A percentile compares a stretch with the other conserved stretches of the same genome.
phyloP scores from a whole-genome alignment of 2,329 filamentous ascomycete genomes.

The Lachnellula arida region DNA sequence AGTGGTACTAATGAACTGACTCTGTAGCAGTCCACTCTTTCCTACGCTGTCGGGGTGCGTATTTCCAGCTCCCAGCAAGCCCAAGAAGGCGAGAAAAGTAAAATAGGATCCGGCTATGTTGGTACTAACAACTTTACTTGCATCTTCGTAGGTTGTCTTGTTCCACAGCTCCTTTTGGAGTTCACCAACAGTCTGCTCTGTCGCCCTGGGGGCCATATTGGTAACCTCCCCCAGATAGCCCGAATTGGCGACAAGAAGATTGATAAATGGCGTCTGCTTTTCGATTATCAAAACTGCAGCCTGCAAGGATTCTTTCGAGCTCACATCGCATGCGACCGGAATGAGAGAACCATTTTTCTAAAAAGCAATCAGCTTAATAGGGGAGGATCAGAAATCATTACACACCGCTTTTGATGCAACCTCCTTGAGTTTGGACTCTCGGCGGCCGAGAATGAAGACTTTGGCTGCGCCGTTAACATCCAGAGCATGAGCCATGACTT shows the following conservation, averaged over 20 bases:
- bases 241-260: slow-evolving; percentile 55
- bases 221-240: slow-evolving; percentile 35
- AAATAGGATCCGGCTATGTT: not conserved
- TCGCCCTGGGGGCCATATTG: slow-evolving; percentile 36
- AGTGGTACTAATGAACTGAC: slow-evolving; percentile 4
- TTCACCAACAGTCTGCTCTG: not conserved
- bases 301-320: slow-evolving; percentile 55
- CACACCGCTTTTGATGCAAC: slow-evolving; percentile 32
- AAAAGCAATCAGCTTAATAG: too few relatives aligned
- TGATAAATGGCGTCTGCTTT: slow-evolving; percentile 47
- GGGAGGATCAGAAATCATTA: too few relatives aligned
- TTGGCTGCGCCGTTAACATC: slow-evolving; percentile 47
- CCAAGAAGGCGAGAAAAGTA: slow-evolving; percentile 1
- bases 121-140: not conserved
- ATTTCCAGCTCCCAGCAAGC: slow-evolving; percentile 3
- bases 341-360: slow-evolving; percentile 11
- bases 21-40: not conserved
- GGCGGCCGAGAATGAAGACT: slow-evolving; percentile 53
- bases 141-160: too few relatives aligned
- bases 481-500: slow-evolving; percentile 44
- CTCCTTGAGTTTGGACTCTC: slow-evolving; percentile 41
- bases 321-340: slow-evolving; percentile 52
- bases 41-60: not conserved
- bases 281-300: slow-evolving; percentile 49
- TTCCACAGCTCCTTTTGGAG: not conserved